Base-by-base conservation (phyloP, 345 rosid genomes). In the Pistacia vera region DNA sequence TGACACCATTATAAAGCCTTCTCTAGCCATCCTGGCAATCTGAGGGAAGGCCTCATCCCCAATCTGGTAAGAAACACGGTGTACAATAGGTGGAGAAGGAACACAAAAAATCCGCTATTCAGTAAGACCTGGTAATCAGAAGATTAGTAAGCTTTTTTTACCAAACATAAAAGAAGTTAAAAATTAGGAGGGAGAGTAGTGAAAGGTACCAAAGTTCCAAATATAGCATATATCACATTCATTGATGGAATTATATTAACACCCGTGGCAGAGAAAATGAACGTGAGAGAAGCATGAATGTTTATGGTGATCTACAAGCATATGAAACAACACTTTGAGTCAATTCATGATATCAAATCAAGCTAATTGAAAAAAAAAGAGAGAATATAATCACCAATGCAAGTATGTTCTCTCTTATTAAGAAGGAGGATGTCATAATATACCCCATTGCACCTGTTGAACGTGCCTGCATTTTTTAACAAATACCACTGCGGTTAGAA, bases 331-430 rank as follows among this genome's bases (percentile, higher is more conserved):
- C 3, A 13, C 16, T 51, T 74, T 71, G 44, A 80, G 75, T 48
- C 8, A 57, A 72, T 25, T 63, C 35, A 30, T 16, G 11, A 66
- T 7, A 58, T 28, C 28, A 52, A 68, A 35, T 62, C 35, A 49
- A 67, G 75, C 54, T 67, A 41, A 68, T 51, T 13, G 35, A 11
- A 11, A 17, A 62, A 33, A 65, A 63, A 35, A 59, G 36, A 61
- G 63, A 51, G 59, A 38, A 60, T 33, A 62, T 9, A 60, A 72
- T 83, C 88, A 95, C 98, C 91, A 95, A 82, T 71, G 89, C 96
- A 38, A 93, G 91, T 79, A 95, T 93, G 78, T 93, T 95, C 80
- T 95, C 99, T 85, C 92, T 87, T 85, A 93, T 93, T 72, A 95
- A 84, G 88, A 95, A 95, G 14, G 98, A 95, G 67, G 97, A 83